Evolutionary conservation across 352 stramenopile genomes (phyloP).

Genomic region (Phytophthora idaei): DNA sequence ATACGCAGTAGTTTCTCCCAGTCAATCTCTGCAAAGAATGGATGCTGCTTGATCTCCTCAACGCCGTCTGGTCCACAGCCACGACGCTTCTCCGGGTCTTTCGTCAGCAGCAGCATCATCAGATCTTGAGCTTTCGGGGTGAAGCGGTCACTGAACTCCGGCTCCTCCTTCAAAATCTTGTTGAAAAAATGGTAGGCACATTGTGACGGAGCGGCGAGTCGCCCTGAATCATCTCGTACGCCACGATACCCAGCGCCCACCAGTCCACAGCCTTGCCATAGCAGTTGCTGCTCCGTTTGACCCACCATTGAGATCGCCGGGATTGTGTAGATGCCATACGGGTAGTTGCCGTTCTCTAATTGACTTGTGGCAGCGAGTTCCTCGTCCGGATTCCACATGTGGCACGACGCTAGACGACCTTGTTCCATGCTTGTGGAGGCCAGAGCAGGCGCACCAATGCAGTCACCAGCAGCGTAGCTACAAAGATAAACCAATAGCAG

Average conservation of each 20-base stretch:
- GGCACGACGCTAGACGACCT: constrained; percentile 77
- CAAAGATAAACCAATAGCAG: background rate
- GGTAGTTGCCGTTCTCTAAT: constrained; percentile 82
- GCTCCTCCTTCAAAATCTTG: constrained; percentile 80
- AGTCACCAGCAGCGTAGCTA: constrained; percentile 89
- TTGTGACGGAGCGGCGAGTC: constrained; percentile 77
- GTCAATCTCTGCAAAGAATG: constrained; percentile 74
- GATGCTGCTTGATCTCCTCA: constrained; percentile 75
- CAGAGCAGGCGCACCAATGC: constrained; percentile 86
- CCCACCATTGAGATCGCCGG: constrained; percentile 92
- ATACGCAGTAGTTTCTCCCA: constrained; percentile 68
- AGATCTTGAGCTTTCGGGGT: constrained; percentile 69
- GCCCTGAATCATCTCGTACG: constrained; percentile 79
- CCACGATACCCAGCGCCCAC: constrained; percentile 79
- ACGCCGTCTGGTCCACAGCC: constrained; percentile 63
- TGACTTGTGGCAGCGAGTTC: constrained; percentile 66
- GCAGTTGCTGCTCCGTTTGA: constrained; percentile 88
- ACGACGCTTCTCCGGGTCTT: constrained; percentile 56
- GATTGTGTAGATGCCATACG: constrained; percentile 93
- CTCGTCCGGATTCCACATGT: constrained; percentile 80
- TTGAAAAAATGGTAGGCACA: constrained; percentile 72
- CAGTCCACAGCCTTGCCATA: constrained; percentile 78
- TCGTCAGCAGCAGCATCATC: constrained; percentile 61
- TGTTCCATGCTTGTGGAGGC: constrained; percentile 92
- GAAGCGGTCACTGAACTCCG: constrained; percentile 72